A percentile compares a stretch with the other conserved stretches of the same genome.
These are phyloP conservation scores for Aspergillus taichungensis DNA, from an alignment of 495 filamentous ascomycete species.

Conservation along the genomic window DNA sequence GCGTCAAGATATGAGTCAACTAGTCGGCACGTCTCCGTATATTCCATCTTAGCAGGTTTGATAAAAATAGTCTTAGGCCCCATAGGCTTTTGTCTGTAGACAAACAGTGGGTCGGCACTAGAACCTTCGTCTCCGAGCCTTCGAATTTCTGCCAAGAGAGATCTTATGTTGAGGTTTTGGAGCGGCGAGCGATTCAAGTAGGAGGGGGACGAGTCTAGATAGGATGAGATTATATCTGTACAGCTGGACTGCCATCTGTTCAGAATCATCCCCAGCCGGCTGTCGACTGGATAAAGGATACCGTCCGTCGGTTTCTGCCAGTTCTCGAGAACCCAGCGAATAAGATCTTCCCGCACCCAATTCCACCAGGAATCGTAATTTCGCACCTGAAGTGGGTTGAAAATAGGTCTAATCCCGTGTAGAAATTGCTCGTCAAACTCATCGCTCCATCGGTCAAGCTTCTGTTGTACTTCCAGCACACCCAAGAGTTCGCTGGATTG, in stretches of 20 bases:
- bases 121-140: slow-evolving; percentile 1
- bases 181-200: neutral
- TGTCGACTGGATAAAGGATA: neutral
- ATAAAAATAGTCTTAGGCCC: slow-evolving; percentile 10
- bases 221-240: slow-evolving; percentile 7
- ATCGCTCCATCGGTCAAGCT: slow-evolving; percentile 83
- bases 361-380: slow-evolving; percentile 99
- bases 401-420: slow-evolving; percentile 80
- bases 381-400: slow-evolving; percentile 80
- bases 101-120: slow-evolving; percentile 7
- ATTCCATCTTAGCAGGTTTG: slow-evolving; percentile 7
- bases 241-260: slow-evolving; percentile 17
- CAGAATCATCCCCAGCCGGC: slow-evolving; percentile 8
- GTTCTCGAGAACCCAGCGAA: slow-evolving; percentile 94
- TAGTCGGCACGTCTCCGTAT: slow-evolving; percentile 52
- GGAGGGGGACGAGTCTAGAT: neutral
- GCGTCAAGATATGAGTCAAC: slow-evolving; percentile 6
- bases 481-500: neutral
- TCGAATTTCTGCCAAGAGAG: slow-evolving; percentile 4
- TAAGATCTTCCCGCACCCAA: slow-evolving; percentile 92
- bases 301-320: slow-evolving; percentile 54
- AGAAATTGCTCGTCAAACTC: slow-evolving; percentile 96
- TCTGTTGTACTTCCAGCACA: slow-evolving; percentile 79
- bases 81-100: slow-evolving; percentile 6
- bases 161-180: neutral